Percentiles rank a stretch among this genome's conserved stretches.
Conservation (phyloP, 768 basidiomycete genomes). For the Termitomyces sp. region DNA sequence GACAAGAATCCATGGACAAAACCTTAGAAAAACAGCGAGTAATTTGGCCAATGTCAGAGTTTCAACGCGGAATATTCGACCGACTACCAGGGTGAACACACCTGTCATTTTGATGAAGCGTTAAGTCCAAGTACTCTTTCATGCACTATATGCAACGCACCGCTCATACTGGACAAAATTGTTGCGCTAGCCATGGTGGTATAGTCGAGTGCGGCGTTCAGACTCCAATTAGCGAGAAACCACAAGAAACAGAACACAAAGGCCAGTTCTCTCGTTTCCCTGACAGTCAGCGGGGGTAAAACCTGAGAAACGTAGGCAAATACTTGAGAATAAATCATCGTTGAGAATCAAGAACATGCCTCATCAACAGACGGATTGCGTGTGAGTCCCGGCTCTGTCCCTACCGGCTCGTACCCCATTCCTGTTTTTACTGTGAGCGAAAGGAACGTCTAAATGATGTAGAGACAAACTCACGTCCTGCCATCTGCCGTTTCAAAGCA, state of each 20-base stretch:
- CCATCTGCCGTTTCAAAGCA: conserved; percentile 11
- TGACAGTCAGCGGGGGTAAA: conserved; percentile 43
- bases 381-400: conserved; percentile 13
- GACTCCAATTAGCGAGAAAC: conserved; percentile 92
- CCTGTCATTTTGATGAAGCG: conserved; percentile 40
- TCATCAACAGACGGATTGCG: background rate
- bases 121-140: background rate
- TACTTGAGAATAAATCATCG: background rate
- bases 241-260: conserved; percentile 81
- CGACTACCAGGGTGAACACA: conserved; percentile 88
- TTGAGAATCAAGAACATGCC: background rate
- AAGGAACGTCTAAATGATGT: background rate
- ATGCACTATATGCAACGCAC: conserved; percentile 35
- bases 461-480: conserved; percentile 4
- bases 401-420: conserved; percentile 22
- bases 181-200: conserved; percentile 96
- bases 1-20: background rate
- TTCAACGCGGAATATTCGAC: conserved; percentile 80
- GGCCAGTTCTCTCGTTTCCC: conserved; percentile 77
- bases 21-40: conserved; percentile 78
- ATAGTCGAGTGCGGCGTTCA: conserved; percentile 79
- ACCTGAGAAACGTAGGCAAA: background rate
- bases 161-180: conserved; percentile 84
- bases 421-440: conserved; percentile 4
- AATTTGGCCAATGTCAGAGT: conserved; percentile 67